A percentile compares a stretch with the other conserved stretches of the same genome.
Conservation (phyloP, 805 yeast genomes). For the Saccharomyces cerevisiae region DNA sequence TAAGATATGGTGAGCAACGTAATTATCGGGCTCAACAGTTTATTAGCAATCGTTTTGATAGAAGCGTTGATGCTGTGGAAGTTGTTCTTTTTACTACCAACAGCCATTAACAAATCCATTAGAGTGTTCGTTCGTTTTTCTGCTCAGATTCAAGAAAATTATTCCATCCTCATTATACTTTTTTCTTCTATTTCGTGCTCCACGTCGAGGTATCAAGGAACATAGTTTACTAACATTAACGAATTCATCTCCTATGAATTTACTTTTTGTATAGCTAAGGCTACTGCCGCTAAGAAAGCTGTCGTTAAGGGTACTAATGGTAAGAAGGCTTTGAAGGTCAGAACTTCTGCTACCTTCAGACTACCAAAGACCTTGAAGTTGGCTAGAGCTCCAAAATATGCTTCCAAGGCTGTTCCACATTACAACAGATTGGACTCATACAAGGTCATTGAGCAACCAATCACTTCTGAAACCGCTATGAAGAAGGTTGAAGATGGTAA, state of each 20-base stretch:
- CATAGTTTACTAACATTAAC: constrained; percentile 13
- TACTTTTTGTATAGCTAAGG: constrained; percentile 45
- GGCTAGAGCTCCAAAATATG: constrained; percentile 91
- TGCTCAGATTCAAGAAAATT: not conserved
- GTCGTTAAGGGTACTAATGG: constrained; percentile 95
- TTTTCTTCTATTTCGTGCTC: not conserved
- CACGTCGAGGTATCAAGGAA: not conserved
- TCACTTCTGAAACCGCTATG: constrained; percentile 97
- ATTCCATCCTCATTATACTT: not conserved
- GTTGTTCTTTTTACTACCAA: too few relatives aligned
- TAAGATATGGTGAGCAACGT: not conserved
- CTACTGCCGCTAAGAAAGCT: constrained; percentile 97
- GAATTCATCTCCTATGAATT: constrained; percentile 2
- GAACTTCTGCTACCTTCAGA: constrained; percentile 93
- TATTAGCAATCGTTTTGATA: not conserved
- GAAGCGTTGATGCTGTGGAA: not conserved
- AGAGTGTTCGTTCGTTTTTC: not conserved
- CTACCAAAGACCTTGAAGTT: constrained; percentile 94
- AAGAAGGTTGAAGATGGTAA: constrained; percentile 99
- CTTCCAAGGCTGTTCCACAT: constrained; percentile 94
- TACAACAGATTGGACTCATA: constrained; percentile 93
- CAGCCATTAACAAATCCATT: too few relatives aligned
- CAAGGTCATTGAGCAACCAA: constrained; percentile 89
- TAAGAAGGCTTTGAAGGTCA: constrained; percentile 83
- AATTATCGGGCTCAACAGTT: not conserved